A percentile compares a stretch with the other conserved stretches of the same genome.
phyloP scores from a whole-genome alignment of 169 alveolate genomes.

The Cryptosporidium xiaoi region DNA sequence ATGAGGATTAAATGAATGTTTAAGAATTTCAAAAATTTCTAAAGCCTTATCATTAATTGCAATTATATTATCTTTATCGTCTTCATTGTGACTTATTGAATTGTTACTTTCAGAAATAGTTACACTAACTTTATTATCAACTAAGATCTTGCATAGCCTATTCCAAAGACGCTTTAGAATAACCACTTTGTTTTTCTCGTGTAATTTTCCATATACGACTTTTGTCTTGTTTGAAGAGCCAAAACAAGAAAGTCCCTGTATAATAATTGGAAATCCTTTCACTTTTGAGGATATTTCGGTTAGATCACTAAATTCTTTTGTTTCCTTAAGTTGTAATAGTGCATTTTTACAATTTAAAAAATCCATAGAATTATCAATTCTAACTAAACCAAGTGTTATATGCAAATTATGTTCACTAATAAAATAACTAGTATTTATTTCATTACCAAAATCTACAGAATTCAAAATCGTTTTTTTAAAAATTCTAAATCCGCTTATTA shows the following conservation, averaged over 20 bases:
- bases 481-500: conserved; percentile 15
- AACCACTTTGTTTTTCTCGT: conserved; percentile 9
- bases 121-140: not conserved
- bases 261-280: conserved; percentile 32
- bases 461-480: conserved; percentile 7
- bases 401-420: conserved; percentile 55
- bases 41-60: too few relatives aligned
- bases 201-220: conserved; percentile 36
- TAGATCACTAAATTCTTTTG: conserved; percentile 20
- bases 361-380: conserved; percentile 22
- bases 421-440: conserved; percentile 22
- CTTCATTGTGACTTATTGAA: too few relatives aligned
- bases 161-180: conserved; percentile 39
- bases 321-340: conserved; percentile 5
- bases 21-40: not conserved
- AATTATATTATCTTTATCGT: not conserved
- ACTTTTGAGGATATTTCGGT: not conserved
- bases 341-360: conserved; percentile 3
- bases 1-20: conserved; percentile 40
- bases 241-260: conserved; percentile 38
- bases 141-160: conserved; percentile 21
- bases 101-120: not conserved
- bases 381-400: conserved; percentile 52
- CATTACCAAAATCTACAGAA: conserved; percentile 35
- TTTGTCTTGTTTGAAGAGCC: conserved; percentile 27